Evolutionary conservation across 2,329 filamentous ascomycete genomes (phyloP).

Genomic region (Canariomyces notabilis): DNA sequence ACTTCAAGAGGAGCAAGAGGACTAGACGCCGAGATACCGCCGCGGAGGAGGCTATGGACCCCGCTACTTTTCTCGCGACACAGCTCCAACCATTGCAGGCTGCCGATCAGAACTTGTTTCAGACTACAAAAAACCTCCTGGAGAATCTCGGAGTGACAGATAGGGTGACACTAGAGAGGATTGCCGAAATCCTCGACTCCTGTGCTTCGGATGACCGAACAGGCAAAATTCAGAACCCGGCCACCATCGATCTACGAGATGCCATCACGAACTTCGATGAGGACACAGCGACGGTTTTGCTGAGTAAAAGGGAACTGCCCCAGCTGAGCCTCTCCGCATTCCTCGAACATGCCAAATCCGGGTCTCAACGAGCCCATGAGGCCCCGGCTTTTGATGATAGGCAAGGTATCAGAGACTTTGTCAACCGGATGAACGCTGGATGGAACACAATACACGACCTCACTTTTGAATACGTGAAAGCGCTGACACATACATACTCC

Average conservation of each 20-base stretch:
- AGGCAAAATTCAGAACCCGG: constrained; percentile 41
- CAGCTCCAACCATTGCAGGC: constrained; percentile 55
- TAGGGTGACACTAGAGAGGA: constrained; percentile 38
- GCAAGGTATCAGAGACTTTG: constrained; percentile 49
- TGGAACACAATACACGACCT: constrained; percentile 55
- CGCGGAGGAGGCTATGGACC: constrained; percentile 49
- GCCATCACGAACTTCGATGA: constrained; percentile 48
- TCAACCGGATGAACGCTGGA: constrained; percentile 41
- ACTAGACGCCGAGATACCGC: constrained; percentile 57
- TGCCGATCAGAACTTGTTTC: constrained; percentile 51
- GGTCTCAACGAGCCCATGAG: constrained; percentile 45
- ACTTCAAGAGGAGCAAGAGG: constrained; percentile 61
- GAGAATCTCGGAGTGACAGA: constrained; percentile 52
- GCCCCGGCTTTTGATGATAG: constrained; percentile 47
- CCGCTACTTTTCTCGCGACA: constrained; percentile 46
- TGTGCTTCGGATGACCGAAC: constrained; percentile 48
- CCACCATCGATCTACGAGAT: constrained; percentile 46
- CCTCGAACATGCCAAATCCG: constrained; percentile 57
- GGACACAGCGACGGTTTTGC: constrained; percentile 47
- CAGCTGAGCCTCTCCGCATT: constrained; percentile 55
- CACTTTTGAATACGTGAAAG: constrained; percentile 53
- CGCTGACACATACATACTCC: constrained; percentile 47
- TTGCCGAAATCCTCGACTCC: constrained; percentile 48
- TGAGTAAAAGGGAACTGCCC: constrained; percentile 49
- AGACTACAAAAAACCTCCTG: constrained; percentile 50